Evolutionary conservation across 2,329 filamentous ascomycete species (phyloP).

Genomic region (Geosmithia morbida): DNA sequence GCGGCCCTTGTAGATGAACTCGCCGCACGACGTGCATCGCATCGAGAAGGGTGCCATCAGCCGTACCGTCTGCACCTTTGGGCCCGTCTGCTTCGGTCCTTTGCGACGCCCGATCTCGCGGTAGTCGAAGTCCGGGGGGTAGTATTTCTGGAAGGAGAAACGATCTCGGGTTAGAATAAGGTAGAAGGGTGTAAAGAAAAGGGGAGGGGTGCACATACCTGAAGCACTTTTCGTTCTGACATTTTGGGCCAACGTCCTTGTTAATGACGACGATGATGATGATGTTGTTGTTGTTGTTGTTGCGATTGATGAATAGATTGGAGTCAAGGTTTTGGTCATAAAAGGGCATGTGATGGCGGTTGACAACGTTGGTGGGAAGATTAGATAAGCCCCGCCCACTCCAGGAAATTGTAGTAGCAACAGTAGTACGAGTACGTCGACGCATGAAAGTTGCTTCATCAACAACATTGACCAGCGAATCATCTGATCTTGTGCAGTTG

Average conservation of each 20-base stretch:
- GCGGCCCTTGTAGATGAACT: slow-evolving; percentile 83
- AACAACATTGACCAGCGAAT: too few species aligned
- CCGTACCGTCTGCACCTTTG: slow-evolving; percentile 72
- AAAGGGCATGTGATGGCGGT: too few species aligned
- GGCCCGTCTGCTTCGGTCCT: slow-evolving; percentile 57
- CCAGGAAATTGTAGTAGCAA: too few species aligned
- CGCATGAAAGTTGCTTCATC: background rate
- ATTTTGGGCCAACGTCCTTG: slow-evolving; percentile 24
- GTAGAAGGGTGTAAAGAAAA: background rate
- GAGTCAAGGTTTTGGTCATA: background rate
- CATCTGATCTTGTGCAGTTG: too few species aligned
- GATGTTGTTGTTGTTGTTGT: too few species aligned
- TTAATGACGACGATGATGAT: too few species aligned
- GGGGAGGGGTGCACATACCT: slow-evolving; percentile 7
- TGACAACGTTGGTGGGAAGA: too few species aligned
- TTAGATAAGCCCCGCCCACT: too few species aligned
- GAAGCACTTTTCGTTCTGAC: slow-evolving; percentile 76
- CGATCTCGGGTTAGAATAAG: background rate
- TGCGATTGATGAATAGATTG: background rate
- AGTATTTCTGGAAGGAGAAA: slow-evolving; percentile 41
- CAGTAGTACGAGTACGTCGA: too few species aligned
- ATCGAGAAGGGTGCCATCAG: slow-evolving; percentile 49
- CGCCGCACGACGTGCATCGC: slow-evolving; percentile 35
- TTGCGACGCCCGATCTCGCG: slow-evolving; percentile 59
- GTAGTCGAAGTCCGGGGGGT: slow-evolving; percentile 79